Base-by-base conservation (phyloP, 2,329 filamentous ascomycete species). In the Neophaeococcomyces mojaviensis region DNA sequence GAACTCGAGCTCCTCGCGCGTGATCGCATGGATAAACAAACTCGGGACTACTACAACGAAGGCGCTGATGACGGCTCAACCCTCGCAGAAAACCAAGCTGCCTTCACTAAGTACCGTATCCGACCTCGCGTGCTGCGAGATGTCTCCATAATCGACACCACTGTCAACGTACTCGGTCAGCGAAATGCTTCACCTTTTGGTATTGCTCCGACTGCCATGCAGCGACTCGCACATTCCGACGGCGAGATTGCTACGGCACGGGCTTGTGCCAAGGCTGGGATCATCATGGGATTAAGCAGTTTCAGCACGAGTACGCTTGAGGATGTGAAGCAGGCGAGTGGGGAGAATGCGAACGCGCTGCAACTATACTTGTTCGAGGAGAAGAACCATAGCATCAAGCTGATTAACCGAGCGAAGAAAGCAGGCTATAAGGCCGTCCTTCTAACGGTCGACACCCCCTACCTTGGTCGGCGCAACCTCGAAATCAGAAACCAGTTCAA, bases 311-410 rank as follows among this genome's bases (percentile, higher is more conserved):
- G 59, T 18, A 58, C 61, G 0, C 58, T 71, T 28, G 66, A 70
- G 44, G 66, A 71, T 18, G 70, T 76, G 1, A 59, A 63, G 2
- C 57, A 61, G 0, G 60, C 71, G 54, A 63, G 6, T 54, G 61
- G 5, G 50, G 66, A 34, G 58, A 60, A 51, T 19, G 44, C 49
- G 1, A 45, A 53, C 52, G 66, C 66, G 9, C 69, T 77, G 55
- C 75, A 78, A 52, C 58, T 77, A 35, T 74, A 70, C 54, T 63
- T 74, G 9, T 63, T 76, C 40, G 69, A 71, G 50, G 68, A 76
- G 51, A 61, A 70, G 6, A 50, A 57, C 10, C 63, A 65, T 4
- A 67, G 60, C 0, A 40, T 59, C 6, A 61, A 64, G 37, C 54
- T 72, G 37, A 53, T 71, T 9, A 51, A 59, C 35, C 55, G 67